phyloP scores from a whole-genome alignment of 257 asterid genomes.

The Forsythia suspensa region DNA sequence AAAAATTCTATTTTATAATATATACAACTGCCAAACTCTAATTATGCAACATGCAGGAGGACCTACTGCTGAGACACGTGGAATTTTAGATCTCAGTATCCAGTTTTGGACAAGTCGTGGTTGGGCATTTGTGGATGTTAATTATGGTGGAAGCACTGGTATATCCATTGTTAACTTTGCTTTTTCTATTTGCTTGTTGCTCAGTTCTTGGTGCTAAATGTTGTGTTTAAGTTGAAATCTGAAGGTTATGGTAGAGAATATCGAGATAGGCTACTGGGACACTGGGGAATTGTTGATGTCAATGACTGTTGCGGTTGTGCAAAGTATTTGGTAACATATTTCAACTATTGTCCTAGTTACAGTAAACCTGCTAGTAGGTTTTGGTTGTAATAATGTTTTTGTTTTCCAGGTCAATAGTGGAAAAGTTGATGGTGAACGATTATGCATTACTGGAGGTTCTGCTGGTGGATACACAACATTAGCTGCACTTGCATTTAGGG shows the following conservation, averaged over 20 bases:
- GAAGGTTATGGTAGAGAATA: constrained; percentile 94
- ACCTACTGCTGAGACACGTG: constrained; percentile 94
- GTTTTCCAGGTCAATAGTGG: constrained; percentile 71
- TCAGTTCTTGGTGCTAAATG: constrained; percentile 1
- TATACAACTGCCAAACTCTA: background rate
- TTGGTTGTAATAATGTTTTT: constrained; percentile 21
- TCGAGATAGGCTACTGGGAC: constrained; percentile 82
- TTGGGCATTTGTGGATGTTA: constrained; percentile 98
- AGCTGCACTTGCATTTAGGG: constrained; percentile 90
- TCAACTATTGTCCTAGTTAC: constrained; percentile 8
- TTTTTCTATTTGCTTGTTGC: background rate
- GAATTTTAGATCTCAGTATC: constrained; percentile 68
- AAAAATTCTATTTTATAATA: background rate
- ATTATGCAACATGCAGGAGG: constrained; percentile 58
- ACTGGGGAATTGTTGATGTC: constrained; percentile 94
- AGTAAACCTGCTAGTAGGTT: background rate
- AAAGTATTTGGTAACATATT: constrained; percentile 66
- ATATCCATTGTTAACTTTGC: constrained; percentile 1
- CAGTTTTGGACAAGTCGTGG: constrained; percentile 99
- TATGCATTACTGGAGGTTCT: constrained; percentile 95
- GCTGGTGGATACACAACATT: constrained; percentile 99
- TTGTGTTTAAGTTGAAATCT: constrained; percentile 18
- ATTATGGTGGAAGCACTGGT: constrained; percentile 99
- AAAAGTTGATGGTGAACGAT: constrained; percentile 77
- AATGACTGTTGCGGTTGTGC: constrained; percentile 98